phyloP scores from a whole-genome alignment of 2,329 filamentous ascomycete genomes.

The Byssochlamys sp. region DNA sequence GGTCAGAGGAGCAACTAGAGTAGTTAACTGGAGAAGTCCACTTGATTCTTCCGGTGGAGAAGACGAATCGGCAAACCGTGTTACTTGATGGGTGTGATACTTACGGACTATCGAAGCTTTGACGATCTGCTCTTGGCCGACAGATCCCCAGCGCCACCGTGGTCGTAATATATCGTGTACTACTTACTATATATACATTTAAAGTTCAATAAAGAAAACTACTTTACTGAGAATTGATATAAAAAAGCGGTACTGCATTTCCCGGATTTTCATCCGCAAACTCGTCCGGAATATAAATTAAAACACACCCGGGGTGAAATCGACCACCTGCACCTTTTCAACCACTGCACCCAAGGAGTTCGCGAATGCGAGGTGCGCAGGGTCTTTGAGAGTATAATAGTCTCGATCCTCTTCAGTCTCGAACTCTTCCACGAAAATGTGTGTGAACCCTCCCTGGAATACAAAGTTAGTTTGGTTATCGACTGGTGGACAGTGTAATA shows the following conservation, averaged over 20 bases:
- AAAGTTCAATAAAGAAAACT: too few species aligned
- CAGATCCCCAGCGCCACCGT: background rate
- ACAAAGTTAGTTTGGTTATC: background rate
- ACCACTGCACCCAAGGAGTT: background rate
- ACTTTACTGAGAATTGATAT: too few species aligned
- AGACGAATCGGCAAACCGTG: background rate
- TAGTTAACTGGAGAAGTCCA: background rate
- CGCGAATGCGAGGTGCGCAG: constrained; percentile 47
- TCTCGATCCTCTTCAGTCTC: constrained; percentile 49
- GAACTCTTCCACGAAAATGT: constrained; percentile 57
- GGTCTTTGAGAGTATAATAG: constrained; percentile 55
- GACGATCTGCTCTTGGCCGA: background rate
- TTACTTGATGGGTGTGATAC: background rate
- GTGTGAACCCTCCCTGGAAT: constrained; percentile 48
- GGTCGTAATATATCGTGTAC: too few species aligned
- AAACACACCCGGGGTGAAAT: background rate
- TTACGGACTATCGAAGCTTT: background rate
- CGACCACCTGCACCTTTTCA: background rate
- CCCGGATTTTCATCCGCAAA: too few species aligned
- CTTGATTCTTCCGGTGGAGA: background rate
- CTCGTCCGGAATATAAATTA: background rate
- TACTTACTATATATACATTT: too few species aligned
- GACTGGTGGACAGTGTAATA: too few species aligned
- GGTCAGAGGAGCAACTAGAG: background rate
- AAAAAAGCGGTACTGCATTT: too few species aligned